phyloP scores from a whole-genome alignment of 2,329 filamentous ascomycete species.

The Dothiorella sarmentorum region DNA sequence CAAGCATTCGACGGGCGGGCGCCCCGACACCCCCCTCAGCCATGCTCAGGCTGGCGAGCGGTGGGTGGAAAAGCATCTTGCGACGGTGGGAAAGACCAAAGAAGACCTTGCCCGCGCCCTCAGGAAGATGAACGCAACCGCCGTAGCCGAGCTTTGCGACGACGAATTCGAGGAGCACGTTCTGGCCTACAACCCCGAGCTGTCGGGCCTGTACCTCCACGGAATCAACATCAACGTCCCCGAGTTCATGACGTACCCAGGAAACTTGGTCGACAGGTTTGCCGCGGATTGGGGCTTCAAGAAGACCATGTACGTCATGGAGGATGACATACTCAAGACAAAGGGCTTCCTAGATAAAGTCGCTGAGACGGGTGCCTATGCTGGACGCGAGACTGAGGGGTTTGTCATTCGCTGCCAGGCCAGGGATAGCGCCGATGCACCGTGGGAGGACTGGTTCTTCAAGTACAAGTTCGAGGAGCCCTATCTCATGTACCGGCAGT shows the following conservation, averaged over 20 bases:
- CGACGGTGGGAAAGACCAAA: constrained; percentile 71
- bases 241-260: constrained; percentile 82
- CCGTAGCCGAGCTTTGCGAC: constrained; percentile 93
- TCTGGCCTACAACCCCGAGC: constrained; percentile 76
- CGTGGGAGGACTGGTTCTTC: constrained; percentile 96
- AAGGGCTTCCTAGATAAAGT: constrained; percentile 78
- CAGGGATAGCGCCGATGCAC: constrained; percentile 49
- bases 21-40: constrained; percentile 68
- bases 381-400: constrained; percentile 89
- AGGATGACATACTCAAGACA: constrained; percentile 70
- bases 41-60: constrained; percentile 81
- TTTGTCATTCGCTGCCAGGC: constrained; percentile 90
- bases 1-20: constrained; percentile 89
- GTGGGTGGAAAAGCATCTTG: constrained; percentile 78
- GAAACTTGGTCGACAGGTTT: constrained; percentile 79
- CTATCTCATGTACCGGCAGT: constrained; percentile 97
- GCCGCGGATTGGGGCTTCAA: constrained; percentile 91
- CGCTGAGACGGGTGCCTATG: constrained; percentile 84
- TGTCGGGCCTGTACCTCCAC: constrained; percentile 89
- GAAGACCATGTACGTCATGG: constrained; percentile 76
- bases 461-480: constrained; percentile 99
- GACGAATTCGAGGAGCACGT: constrained; percentile 97
- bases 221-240: constrained; percentile 96
- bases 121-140: constrained; percentile 79
- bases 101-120: constrained; percentile 74